Percentiles rank a stretch among this genome's conserved stretches.
These are phyloP conservation scores for Metschnikowia proteae DNA, from an alignment of 805 yeast genomes.

Conservation along the genomic window DNA sequence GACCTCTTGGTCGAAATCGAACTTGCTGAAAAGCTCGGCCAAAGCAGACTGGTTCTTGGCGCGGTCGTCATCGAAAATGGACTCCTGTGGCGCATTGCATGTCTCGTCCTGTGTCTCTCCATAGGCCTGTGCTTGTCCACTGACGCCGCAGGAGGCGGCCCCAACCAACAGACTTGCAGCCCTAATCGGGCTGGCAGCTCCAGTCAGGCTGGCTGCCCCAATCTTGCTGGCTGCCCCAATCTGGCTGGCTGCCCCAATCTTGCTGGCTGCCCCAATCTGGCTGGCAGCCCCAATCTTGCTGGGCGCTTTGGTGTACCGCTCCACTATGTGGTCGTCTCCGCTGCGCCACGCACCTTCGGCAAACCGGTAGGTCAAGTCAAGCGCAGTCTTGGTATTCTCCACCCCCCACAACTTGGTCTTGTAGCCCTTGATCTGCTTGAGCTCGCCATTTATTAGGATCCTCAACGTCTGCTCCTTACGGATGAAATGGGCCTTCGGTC, in stretches of 20 bases:
- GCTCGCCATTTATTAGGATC: conserved; percentile 52
- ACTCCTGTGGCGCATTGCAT: not conserved
- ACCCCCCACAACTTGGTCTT: conserved; percentile 91
- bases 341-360: conserved; percentile 72
- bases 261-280: no score
- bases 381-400: conserved; percentile 58
- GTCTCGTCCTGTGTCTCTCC: not conserved
- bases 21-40: conserved; percentile 43
- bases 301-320: conserved; percentile 34
- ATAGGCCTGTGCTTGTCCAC: no score
- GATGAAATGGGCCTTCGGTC: conserved; percentile 41
- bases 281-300: not conserved
- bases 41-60: conserved; percentile 43
- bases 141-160: no score
- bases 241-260: no score
- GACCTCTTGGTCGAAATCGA: conserved; percentile 52
- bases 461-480: conserved; percentile 59
- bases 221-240: no score
- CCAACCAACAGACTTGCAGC: no score
- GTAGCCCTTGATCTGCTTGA: conserved; percentile 53
- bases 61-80: conserved; percentile 17
- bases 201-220: no score
- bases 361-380: conserved; percentile 63
- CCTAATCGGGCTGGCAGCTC: no score
- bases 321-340: conserved; percentile 76